phyloP scores from a whole-genome alignment of 768 basidiomycete species.

The Tylopilus balloui region DNA sequence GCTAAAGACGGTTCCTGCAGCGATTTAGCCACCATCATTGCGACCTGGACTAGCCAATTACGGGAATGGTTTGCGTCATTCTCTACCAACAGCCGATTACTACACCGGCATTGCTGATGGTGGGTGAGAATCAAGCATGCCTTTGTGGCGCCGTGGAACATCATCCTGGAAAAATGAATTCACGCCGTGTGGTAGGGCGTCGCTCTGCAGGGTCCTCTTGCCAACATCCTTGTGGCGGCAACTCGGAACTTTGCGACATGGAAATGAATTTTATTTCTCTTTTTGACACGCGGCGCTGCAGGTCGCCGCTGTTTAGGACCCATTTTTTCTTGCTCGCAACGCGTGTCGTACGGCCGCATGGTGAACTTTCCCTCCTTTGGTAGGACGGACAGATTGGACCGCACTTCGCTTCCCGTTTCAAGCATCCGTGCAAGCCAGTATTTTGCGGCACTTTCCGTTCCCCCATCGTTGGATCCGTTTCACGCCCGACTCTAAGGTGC shows the following conservation, averaged over 20 bases:
- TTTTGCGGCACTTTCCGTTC: not conserved
- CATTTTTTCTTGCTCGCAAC: not conserved
- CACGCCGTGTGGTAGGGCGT: too few species aligned
- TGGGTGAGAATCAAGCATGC: not conserved
- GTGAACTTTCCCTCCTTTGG: not conserved
- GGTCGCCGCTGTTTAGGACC: not conserved
- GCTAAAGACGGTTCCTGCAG: not conserved
- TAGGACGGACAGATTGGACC: not conserved
- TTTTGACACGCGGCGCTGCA: not conserved
- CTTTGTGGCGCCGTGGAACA: not conserved
- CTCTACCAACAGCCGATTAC: not conserved
- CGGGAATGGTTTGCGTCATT: not conserved
- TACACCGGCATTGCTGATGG: not conserved
- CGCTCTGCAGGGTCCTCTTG: not conserved
- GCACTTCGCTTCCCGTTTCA: not conserved
- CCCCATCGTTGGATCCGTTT: not conserved
- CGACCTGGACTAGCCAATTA: not conserved
- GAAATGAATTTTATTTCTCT: not conserved
- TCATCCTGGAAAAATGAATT: not conserved
- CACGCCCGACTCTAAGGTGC: not conserved
- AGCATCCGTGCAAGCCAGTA: not conserved
- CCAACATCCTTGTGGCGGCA: slow-evolving; percentile 2
- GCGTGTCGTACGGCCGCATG: not conserved
- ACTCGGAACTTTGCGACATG: slow-evolving; percentile 3
- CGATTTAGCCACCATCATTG: not conserved